Conservation (phyloP, 2,329 filamentous ascomycete species). For the Aspergillus latus region DNA sequence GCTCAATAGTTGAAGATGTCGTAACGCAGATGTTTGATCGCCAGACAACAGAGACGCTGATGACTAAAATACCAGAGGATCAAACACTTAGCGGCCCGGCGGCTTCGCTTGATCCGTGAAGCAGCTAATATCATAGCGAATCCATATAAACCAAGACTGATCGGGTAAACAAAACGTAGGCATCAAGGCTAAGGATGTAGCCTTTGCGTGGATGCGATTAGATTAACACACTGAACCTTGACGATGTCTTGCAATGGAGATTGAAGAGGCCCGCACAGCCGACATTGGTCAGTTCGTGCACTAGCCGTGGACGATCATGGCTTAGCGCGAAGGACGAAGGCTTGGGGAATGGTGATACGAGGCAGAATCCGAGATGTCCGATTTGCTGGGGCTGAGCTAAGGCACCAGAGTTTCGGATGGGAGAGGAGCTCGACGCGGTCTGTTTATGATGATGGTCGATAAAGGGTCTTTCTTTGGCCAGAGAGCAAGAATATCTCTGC, state of each 20-base stretch:
- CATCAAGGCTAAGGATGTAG: not conserved
- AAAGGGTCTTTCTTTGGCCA: constrained; percentile 2
- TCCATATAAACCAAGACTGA: not conserved
- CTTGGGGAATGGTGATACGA: not conserved
- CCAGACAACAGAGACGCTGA: not conserved
- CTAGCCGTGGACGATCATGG: not conserved
- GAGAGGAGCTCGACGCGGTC: not conserved
- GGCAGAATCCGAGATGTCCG: not conserved
- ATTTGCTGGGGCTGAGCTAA: constrained; percentile 12
- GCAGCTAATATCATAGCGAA: not conserved
- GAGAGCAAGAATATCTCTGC: constrained; percentile 6
- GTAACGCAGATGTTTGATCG: not conserved
- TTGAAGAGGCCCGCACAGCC: not conserved
- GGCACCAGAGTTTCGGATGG: constrained; percentile 10
- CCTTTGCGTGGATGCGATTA: too few relatives aligned
- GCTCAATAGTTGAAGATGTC: not conserved
- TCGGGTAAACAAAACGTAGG: not conserved
- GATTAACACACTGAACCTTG: not conserved
- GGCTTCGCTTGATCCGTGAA: not conserved
- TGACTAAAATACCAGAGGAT: not conserved
- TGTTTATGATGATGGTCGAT: not conserved
- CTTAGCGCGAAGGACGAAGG: not conserved
- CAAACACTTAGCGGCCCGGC: not conserved
- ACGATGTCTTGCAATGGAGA: not conserved
- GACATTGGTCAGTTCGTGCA: not conserved